phyloP scores from a whole-genome alignment of 805 yeast genomes.

The Hagleromyces aurorensis region DNA sequence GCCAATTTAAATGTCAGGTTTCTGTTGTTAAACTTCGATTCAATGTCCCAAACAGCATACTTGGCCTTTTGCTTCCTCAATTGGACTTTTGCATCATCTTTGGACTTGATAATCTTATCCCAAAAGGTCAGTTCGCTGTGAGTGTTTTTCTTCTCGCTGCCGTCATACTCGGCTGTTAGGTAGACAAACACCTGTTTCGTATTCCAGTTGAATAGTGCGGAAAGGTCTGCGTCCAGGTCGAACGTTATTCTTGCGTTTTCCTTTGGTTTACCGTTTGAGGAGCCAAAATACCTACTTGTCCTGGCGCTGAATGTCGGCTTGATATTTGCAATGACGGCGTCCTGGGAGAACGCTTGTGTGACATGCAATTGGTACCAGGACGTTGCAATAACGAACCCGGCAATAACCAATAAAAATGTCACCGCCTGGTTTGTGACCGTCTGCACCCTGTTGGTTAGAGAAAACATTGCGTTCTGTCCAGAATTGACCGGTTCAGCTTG shows the following conservation, averaged over 20 bases:
- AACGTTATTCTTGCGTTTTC: conserved; percentile 68
- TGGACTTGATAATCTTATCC: conserved; percentile 69
- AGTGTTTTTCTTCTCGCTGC: conserved; percentile 31
- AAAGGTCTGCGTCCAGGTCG: conserved; percentile 66
- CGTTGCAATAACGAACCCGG: conserved; percentile 40
- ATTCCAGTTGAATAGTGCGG: conserved; percentile 88
- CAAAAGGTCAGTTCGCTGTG: conserved; percentile 73
- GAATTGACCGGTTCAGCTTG: no score
- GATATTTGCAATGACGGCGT: conserved; percentile 33
- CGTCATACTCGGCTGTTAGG: conserved; percentile 76
- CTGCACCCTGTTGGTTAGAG: conserved; percentile 40
- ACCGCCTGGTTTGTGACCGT: conserved; percentile 45
- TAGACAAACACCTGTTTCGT: conserved; percentile 94
- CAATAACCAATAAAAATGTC: conserved; percentile 41
- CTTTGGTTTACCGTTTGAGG: conserved; percentile 55
- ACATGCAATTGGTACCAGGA: conserved; percentile 43
- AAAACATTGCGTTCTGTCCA: no score
- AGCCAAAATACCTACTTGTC: conserved; percentile 59
- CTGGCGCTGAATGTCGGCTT: conserved; percentile 38
- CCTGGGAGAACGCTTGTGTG: conserved; percentile 38
- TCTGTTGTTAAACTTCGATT: conserved; percentile 47
- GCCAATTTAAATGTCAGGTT: conserved; percentile 64
- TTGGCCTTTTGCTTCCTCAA: conserved; percentile 53
- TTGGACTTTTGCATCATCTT: conserved; percentile 49
- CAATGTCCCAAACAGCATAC: conserved; percentile 84